A percentile compares a stretch with the other conserved stretches of the same genome.
phyloP scores from a whole-genome alignment of 2,329 filamentous ascomycete species.

The Fusarium nanum region DNA sequence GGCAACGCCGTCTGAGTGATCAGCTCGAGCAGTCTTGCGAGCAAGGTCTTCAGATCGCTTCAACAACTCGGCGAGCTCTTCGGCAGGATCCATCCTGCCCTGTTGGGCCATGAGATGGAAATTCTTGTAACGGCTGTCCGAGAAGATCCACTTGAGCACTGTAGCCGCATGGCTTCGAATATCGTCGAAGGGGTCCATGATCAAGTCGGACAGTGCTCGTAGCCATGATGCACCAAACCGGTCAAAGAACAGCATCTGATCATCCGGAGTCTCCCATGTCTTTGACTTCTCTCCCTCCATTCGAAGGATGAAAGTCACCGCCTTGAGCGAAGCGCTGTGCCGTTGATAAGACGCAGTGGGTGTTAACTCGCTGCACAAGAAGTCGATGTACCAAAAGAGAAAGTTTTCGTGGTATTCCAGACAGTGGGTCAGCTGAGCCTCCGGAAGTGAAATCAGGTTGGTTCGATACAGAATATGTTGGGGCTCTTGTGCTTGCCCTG shows the following conservation, averaged over 20 bases:
- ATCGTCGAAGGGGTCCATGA: conserved; percentile 94
- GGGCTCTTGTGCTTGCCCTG: conserved; percentile 17
- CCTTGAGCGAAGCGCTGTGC: conserved; percentile 83
- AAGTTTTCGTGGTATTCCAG: conserved; percentile 70
- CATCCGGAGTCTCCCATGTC: conserved; percentile 53
- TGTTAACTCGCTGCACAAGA: conserved; percentile 78
- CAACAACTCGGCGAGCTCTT: conserved; percentile 61
- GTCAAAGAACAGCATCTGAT: conserved; percentile 56
- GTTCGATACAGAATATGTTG: conserved; percentile 53
- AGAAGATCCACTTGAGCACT: conserved; percentile 63
- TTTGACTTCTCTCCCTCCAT: conserved; percentile 71
- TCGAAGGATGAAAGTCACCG: conserved; percentile 73
- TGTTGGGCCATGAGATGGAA: conserved; percentile 38
- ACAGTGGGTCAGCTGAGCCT: conserved; percentile 52
- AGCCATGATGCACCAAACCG: conserved; percentile 63
- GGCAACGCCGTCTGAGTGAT: conserved; percentile 92
- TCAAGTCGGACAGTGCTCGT: conserved; percentile 77
- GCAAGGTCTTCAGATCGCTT: conserved; percentile 67
- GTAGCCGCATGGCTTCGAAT: conserved; percentile 72
- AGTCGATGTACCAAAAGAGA: conserved; percentile 77
- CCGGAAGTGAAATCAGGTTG: conserved; percentile 55
- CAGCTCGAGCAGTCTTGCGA: conserved; percentile 80
- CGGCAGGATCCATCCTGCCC: conserved; percentile 29
- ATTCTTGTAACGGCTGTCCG: conserved; percentile 51
- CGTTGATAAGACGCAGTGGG: conserved; percentile 90